These are phyloP conservation scores for Fusarium newnesense DNA, from an alignment of 2,329 filamentous ascomycete species.

Conservation along the genomic window DNA sequence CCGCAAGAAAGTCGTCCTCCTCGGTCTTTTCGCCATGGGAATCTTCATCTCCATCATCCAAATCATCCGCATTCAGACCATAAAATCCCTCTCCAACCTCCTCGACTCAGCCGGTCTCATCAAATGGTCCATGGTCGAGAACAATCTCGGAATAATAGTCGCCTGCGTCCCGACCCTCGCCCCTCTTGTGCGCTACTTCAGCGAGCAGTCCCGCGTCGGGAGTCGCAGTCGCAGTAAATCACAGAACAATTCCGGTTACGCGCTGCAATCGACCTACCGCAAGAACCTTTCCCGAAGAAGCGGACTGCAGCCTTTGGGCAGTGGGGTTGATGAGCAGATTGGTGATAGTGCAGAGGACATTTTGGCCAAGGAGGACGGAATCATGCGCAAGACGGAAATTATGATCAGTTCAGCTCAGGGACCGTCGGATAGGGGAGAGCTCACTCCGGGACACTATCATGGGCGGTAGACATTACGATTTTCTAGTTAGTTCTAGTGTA, in stretches of 20 bases:
- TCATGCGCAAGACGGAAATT: slow-evolving; percentile 31
- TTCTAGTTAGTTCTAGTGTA: neutral
- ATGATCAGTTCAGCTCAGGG: slow-evolving; percentile 1
- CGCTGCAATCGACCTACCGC: slow-evolving; percentile 42
- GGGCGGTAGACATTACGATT: neutral
- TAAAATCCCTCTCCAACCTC: slow-evolving; percentile 55
- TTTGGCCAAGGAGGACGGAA: slow-evolving; percentile 7
- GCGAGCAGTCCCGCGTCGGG: slow-evolving; percentile 42
- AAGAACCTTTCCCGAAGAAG: slow-evolving; percentile 28
- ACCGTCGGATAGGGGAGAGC: neutral
- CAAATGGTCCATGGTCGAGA: slow-evolving; percentile 59
- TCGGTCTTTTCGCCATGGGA: slow-evolving; percentile 59
- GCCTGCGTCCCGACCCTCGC: slow-evolving; percentile 56
- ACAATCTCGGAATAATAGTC: slow-evolving; percentile 56
- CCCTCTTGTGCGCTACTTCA: slow-evolving; percentile 52
- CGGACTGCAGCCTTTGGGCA: slow-evolving; percentile 37
- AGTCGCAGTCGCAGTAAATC: slow-evolving; percentile 24
- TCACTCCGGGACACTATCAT: neutral
- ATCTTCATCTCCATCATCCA: slow-evolving; percentile 62
- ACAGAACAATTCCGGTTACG: slow-evolving; percentile 36
- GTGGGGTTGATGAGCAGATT: slow-evolving; percentile 13
- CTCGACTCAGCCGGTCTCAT: slow-evolving; percentile 56
- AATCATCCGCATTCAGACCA: slow-evolving; percentile 61
- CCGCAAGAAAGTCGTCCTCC: slow-evolving; percentile 55
- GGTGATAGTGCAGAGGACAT: slow-evolving; percentile 30